Conservation (phyloP, 305 asterid genomes). For the Solanum chacoense region DNA sequence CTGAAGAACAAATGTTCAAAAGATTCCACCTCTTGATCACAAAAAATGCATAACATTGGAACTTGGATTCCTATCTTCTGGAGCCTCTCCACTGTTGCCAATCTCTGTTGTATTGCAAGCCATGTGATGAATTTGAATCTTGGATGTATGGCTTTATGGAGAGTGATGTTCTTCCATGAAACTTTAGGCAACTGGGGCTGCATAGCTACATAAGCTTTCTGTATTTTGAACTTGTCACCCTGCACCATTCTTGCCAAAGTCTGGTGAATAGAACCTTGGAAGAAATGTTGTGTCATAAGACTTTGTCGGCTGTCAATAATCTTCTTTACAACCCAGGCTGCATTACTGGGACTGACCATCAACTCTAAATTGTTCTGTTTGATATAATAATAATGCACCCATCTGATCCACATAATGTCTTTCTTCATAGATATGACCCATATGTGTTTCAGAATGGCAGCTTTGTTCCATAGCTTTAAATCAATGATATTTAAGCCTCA, state of each 20-base stretch:
- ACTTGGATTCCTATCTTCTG: neutral
- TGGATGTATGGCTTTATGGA: neutral
- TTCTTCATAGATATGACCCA: neutral
- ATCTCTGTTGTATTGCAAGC: neutral
- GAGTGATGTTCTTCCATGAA: neutral
- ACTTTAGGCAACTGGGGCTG: neutral
- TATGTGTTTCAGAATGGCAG: neutral
- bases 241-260: neutral
- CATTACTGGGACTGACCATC: neutral
- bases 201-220: neutral
- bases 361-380: neutral
- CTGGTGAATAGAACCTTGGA: neutral
- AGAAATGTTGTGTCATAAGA: neutral
- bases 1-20: neutral
- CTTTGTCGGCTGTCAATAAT: neutral
- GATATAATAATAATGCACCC: neutral
- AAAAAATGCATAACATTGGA: neutral
- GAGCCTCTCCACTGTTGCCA: neutral
- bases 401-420: neutral
- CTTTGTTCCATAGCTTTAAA: neutral
- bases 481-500: neutral
- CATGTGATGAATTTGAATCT: neutral
- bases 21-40: neutral
- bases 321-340: neutral
- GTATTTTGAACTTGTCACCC: neutral